phyloP scores from a whole-genome alignment of 2,329 filamentous ascomycete species.

The Colletotrichum endophyticum region DNA sequence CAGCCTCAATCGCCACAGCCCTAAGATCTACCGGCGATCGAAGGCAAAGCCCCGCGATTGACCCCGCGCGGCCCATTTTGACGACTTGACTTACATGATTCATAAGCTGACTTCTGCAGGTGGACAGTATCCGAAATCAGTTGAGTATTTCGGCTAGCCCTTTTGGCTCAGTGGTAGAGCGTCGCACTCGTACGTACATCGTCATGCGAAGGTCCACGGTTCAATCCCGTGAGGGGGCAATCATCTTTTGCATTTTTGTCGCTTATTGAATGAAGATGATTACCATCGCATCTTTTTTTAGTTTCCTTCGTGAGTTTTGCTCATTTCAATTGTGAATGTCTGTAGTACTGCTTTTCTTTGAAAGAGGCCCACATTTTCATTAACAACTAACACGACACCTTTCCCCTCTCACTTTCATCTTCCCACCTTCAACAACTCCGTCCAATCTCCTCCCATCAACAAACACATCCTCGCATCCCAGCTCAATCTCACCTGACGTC shows the following conservation, averaged over 20 bases:
- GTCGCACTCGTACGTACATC: conserved; percentile 14
- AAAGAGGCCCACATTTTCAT: neutral
- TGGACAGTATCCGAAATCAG: no score
- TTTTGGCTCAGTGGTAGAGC: conserved; percentile 23
- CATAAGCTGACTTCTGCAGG: neutral
- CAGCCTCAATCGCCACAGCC: neutral
- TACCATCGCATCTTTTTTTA: accelerated
- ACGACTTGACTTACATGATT: accelerated
- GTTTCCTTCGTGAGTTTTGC: neutral
- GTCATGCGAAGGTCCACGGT: conserved; percentile 21
- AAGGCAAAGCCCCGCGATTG: neutral
- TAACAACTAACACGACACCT: neutral
- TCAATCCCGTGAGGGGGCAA: conserved; percentile 22
- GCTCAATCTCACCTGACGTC: neutral
- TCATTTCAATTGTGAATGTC: no score
- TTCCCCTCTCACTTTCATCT: neutral
- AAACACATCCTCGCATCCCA: neutral
- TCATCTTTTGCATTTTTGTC: neutral
- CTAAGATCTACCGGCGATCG: neutral
- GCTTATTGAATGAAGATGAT: accelerated
- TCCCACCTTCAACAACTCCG: neutral
- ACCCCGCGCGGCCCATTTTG: neutral
- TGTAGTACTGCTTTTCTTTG: neutral
- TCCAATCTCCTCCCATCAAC: neutral
- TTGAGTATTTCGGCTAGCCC: neutral